Evolutionary conservation across 768 basidiomycete genomes (phyloP).

Genomic region (Leccinum ochraceum): DNA sequence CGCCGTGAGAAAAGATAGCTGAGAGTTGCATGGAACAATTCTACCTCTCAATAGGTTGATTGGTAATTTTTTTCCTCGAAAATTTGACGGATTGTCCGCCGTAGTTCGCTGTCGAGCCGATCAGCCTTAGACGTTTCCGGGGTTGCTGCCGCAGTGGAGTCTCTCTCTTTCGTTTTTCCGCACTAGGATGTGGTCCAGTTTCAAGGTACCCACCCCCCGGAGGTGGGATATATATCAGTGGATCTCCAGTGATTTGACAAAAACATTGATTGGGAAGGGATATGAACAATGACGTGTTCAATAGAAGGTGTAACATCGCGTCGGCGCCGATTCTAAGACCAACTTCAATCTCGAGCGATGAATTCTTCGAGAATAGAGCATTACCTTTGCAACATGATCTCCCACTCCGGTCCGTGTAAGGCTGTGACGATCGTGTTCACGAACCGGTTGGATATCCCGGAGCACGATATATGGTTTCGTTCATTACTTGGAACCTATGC

Average conservation of each 20-base stretch:
- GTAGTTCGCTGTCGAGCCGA: constrained; percentile 1
- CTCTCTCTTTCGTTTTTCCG: constrained; percentile 27
- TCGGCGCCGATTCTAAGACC: constrained; percentile 68
- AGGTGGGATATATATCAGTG: constrained; percentile 50
- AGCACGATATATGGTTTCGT: constrained; percentile 40
- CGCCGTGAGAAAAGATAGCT: background rate
- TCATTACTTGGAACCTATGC: constrained; percentile 32
- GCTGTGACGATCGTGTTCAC: constrained; percentile 77
- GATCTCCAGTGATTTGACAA: constrained; percentile 79
- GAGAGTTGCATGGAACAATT: background rate
- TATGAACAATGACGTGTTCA: constrained; percentile 72
- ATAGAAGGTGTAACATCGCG: constrained; percentile 76
- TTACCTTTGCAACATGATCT: constrained; percentile 59
- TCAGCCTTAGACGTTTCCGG: constrained; percentile 30
- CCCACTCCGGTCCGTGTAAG: constrained; percentile 68
- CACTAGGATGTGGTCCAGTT: constrained; percentile 3
- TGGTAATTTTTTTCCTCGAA: constrained; percentile 4
- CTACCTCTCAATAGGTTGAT: constrained; percentile 26
- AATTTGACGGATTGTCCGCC: constrained; percentile 8
- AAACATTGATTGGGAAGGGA: constrained; percentile 81
- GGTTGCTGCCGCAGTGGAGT: constrained; percentile 17
- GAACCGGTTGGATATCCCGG: constrained; percentile 57
- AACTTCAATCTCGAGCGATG: background rate
- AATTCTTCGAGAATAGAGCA: background rate
- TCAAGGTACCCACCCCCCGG: constrained; percentile 13